Evolutionary conservation across 2,329 filamentous ascomycete species (phyloP).

Genomic region (Bipolaris oryzae): DNA sequence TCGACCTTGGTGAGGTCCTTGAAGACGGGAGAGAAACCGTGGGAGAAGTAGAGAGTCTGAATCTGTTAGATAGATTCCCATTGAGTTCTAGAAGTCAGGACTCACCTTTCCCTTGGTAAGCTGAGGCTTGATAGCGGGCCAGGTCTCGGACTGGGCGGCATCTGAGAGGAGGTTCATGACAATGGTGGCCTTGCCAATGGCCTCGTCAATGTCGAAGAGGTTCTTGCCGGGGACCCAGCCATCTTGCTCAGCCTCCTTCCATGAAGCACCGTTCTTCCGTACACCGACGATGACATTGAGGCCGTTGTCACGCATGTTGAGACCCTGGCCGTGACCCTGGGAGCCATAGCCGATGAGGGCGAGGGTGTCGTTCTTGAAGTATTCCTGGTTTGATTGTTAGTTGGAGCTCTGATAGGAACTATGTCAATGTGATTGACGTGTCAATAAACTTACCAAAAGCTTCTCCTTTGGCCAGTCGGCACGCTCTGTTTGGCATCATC

Average conservation of each 20-base stretch:
- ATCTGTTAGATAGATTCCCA: slow-evolving; percentile 14
- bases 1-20: slow-evolving; percentile 99
- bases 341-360: slow-evolving; percentile 98
- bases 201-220: slow-evolving; percentile 97
- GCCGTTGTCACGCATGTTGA: slow-evolving; percentile 99
- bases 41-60: slow-evolving; percentile 99
- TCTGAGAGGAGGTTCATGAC: slow-evolving; percentile 99
- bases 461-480: slow-evolving; percentile 98
- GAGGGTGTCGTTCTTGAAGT: slow-evolving; percentile 99
- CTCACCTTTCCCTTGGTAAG: slow-evolving; percentile 95
- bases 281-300: slow-evolving; percentile 99
- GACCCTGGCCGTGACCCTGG: slow-evolving; percentile 97
- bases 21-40: slow-evolving; percentile 99
- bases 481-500: slow-evolving; percentile 69
- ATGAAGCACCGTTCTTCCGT: slow-evolving; percentile 96
- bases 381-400: slow-evolving; percentile 68
- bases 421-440: slow-evolving; percentile 21
- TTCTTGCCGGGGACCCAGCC: slow-evolving; percentile 99
- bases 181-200: slow-evolving; percentile 90
- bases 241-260: slow-evolving; percentile 96
- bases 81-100: slow-evolving; percentile 27
- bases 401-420: slow-evolving; percentile 12
- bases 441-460: slow-evolving; percentile 75
- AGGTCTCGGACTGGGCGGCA: slow-evolving; percentile 97
- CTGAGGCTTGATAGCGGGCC: slow-evolving; percentile 97